These are phyloP conservation scores for Malassezia cuniculi DNA, from an alignment of 1,284 basidiomycete genomes.

Conservation along the genomic window DNA sequence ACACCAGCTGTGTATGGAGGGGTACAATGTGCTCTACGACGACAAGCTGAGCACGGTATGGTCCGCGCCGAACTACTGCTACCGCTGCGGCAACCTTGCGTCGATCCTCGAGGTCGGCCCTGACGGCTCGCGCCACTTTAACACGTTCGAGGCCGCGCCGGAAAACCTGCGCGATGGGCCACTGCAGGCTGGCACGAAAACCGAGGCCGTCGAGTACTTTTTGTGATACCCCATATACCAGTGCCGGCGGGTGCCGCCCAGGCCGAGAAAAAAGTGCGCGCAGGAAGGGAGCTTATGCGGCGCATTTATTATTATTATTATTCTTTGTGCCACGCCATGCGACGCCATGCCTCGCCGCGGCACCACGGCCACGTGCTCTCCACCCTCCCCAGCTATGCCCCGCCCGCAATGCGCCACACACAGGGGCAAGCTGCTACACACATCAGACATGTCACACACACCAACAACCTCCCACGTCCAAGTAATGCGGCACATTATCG, in stretches of 20 bases:
- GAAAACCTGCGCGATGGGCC: conserved; percentile 64
- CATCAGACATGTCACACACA: no score
- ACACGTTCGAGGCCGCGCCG: conserved; percentile 94
- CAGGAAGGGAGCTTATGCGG: no score
- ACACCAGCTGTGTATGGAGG: conserved; percentile 99
- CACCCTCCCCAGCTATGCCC: no score
- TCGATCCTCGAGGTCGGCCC: conserved; percentile 92
- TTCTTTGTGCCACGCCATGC: no score
- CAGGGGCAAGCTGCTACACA: no score
- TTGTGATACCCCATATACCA: conserved; percentile 18
- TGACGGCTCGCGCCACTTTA: conserved; percentile 77
- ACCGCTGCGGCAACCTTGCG: conserved; percentile 92
- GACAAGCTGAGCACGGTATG: conserved; percentile 92
- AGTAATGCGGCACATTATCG: no score
- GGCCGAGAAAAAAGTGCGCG: not conserved
- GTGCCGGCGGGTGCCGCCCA: not conserved
- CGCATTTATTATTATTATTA: no score
- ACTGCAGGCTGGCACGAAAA: conserved; percentile 23
- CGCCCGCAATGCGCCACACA: no score
- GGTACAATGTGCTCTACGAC: conserved; percentile 85
- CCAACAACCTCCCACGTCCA: no score
- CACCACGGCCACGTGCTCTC: no score
- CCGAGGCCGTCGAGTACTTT: conserved; percentile 35
- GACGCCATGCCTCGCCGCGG: no score
- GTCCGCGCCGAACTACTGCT: conserved; percentile 97